Conservation (phyloP, 169 alveolate species). For the Eimeria maxima region DNA sequence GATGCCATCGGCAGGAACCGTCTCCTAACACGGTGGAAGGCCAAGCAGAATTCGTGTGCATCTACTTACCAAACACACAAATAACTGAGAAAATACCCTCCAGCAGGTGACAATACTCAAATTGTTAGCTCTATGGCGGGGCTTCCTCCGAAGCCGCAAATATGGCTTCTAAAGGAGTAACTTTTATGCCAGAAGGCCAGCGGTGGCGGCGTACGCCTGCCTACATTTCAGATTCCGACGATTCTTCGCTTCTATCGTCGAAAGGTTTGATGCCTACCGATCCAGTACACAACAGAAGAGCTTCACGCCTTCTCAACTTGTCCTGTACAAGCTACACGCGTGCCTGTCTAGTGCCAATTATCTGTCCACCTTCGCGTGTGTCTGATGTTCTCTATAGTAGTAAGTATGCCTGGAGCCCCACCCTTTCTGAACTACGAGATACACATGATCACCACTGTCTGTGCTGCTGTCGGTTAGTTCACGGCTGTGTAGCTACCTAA, state of each 20-base stretch:
- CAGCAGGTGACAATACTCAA: too few relatives aligned
- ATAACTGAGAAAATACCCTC: too few relatives aligned
- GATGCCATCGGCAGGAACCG: not conserved
- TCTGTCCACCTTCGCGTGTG: too few relatives aligned
- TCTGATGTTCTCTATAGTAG: too few relatives aligned
- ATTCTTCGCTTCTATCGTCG: not conserved
- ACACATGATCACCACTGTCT: too few relatives aligned
- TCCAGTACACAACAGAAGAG: not conserved
- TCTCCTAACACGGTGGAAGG: not conserved
- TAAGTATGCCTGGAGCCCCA: not conserved
- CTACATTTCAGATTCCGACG: not conserved
- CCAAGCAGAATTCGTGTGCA: too few relatives aligned
- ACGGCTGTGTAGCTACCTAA: not conserved
- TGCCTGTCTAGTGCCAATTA: not conserved
- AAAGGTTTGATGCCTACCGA: not conserved
- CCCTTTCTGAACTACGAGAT: not conserved
- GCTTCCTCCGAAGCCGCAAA: not conserved
- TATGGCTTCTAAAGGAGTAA: not conserved
- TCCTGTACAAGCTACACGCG: not conserved
- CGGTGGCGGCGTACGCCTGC: not conserved
- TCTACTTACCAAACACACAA: too few relatives aligned
- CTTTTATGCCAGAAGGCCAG: not conserved
- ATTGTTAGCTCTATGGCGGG: too few relatives aligned
- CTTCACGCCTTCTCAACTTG: not conserved
- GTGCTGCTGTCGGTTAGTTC: not conserved